Evolutionary conservation across 2,329 filamentous ascomycete species (phyloP), one percentile per base, ranked within the genome.

Genomic region (Fusarium haematococcum): DNA sequence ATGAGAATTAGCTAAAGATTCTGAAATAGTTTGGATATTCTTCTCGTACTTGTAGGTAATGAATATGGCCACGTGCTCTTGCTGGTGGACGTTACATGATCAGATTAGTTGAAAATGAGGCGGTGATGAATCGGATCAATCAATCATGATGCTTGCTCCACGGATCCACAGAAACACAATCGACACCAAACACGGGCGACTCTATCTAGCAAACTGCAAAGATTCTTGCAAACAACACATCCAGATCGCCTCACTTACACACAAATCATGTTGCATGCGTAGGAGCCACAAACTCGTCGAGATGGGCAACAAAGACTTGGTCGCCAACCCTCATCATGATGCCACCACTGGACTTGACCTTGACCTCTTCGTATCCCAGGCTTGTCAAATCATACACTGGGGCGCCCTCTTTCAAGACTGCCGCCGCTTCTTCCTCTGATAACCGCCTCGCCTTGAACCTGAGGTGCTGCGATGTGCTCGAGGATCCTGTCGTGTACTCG

Each of bases 401-500:
- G 1, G 14, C 23, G 7, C 32, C 33, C 11, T 18, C 20, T n/a
- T 37, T 20, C 18, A 23, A 6, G 7, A 16, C 50, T 9, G 2
- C 11, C 8, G 6, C 20, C 6, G 35, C 39, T 45, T 70, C 67
- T n/a, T 66, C 69, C 3, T 52, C 45, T 11, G 67, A 54, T 13
- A 76, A n/a, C 23, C 18, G 59, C 11, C 39, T 71, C 2, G 58
- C 50, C 30, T 50, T 76, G 23, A 74, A 37, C n/a, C 65, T 54
- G 13, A 63, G 35, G 5, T 60, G 10, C 43, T 64, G 7, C 27
- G 32, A 32, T 61, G 25, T 41, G 9, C n/a, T 63, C 23, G 57
- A 58, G 37, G 48, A 20, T 10, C 39, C 62, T 20, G 67, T 52
- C 25, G 65, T 70, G 41, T 70, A 76, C 23, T 76, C 65, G 10